Conservation (phyloP, 2,329 filamentous ascomycete genomes). For the Parafenestella ontariensis region DNA sequence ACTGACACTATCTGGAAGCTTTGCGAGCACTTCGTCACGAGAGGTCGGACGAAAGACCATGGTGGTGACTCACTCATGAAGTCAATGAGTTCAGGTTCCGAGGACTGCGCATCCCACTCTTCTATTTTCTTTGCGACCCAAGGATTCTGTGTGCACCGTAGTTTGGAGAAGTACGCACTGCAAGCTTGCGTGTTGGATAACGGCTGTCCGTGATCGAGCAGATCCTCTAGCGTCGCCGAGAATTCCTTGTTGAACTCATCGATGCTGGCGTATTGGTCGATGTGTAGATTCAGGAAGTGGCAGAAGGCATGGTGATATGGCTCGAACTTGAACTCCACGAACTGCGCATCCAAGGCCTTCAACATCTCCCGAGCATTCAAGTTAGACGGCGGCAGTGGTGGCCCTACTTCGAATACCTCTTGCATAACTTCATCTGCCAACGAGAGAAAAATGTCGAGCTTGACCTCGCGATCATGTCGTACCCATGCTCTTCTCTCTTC, state of each 20-base stretch:
- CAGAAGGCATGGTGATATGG: constrained; percentile 48
- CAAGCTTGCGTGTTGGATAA: constrained; percentile 45
- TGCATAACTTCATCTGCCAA: constrained; percentile 46
- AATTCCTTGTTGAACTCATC: constrained; percentile 47
- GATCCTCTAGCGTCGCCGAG: constrained; percentile 38
- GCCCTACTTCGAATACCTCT: constrained; percentile 46
- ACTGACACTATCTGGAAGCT: constrained; percentile 26
- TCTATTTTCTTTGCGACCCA: constrained; percentile 45
- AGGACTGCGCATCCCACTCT: constrained; percentile 36
- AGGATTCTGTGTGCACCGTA: constrained; percentile 47
- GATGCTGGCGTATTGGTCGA: constrained; percentile 41
- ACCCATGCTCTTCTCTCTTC: constrained; percentile 46
- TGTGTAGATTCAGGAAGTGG: constrained; percentile 47
- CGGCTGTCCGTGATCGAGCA: constrained; percentile 44
- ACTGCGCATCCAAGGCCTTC: constrained; percentile 38
- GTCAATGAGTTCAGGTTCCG: constrained; percentile 29
- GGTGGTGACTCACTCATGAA: constrained; percentile 42
- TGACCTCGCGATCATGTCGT: constrained; percentile 46
- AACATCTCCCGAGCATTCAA: constrained; percentile 44
- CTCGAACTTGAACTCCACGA: constrained; percentile 39
- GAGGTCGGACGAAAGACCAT: constrained; percentile 41
- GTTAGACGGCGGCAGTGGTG: constrained; percentile 41
- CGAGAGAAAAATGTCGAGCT: constrained; percentile 47
- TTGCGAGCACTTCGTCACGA: constrained; percentile 26
- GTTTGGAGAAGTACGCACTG: constrained; percentile 48